Conservation (phyloP, 1,284 basidiomycete species). For the Tilletia caries region DNA sequence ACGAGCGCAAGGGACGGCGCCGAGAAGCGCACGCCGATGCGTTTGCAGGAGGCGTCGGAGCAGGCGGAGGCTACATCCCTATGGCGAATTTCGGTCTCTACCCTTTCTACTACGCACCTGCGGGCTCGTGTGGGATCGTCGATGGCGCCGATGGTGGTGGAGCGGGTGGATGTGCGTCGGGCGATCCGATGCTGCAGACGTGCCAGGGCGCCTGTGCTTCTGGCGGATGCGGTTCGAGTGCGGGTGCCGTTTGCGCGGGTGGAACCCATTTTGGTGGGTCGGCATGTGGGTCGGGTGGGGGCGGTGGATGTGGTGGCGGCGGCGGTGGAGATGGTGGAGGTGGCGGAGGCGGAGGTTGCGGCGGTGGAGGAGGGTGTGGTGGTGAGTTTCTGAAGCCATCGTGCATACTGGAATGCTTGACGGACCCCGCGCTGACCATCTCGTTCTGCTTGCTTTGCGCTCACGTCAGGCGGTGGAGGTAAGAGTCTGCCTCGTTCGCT, state of each 20-base stretch:
- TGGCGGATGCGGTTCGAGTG: constrained; percentile 25
- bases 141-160: constrained; percentile 20
- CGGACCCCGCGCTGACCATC: not conserved
- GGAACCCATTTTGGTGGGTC: not conserved
- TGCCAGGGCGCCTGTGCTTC: constrained; percentile 25
- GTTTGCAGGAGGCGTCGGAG: not conserved
- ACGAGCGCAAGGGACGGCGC: not conserved
- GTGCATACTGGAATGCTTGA: no score
- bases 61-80: not conserved
- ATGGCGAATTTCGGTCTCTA: constrained; percentile 22
- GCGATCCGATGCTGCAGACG: constrained; percentile 17
- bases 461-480: not conserved
- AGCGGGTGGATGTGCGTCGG: not conserved
- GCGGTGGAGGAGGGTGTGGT: no score
- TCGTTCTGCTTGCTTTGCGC: not conserved
- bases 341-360: not conserved
- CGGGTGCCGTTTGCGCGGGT: constrained; percentile 5
- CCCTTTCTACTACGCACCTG: constrained; percentile 28
- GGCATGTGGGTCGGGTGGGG: constrained; percentile 17
- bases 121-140: constrained; percentile 16
- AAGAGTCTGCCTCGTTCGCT: no score
- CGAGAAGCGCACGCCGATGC: not conserved
- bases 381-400: no score
- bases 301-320: constrained; percentile 15
- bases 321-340: constrained; percentile 17